These are phyloP conservation scores for Nemania sp. DNA, from an alignment of 2,329 filamentous ascomycete species.

Conservation along the genomic window DNA sequence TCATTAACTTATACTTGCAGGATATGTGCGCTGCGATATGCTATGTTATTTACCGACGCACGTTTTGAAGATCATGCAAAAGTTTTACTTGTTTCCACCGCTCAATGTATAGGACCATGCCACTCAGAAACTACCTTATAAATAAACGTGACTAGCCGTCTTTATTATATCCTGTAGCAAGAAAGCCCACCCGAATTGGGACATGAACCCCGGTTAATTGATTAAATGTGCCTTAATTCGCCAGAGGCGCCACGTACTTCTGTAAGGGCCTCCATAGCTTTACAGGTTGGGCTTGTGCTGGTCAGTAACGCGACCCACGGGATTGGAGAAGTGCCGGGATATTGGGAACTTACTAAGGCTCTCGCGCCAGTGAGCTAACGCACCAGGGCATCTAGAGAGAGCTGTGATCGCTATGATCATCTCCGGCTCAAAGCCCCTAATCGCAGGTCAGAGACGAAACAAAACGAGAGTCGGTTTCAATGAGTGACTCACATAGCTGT, in stretches of 20 bases:
- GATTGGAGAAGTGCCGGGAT: neutral
- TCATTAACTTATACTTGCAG: neutral
- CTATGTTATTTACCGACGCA: neutral
- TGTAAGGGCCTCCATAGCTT: constrained; percentile 50
- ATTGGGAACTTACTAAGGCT: constrained; percentile 43
- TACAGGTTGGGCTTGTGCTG: constrained; percentile 44
- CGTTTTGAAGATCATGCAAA: neutral
- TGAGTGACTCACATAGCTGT: constrained; percentile 51
- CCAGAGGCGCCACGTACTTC: constrained; percentile 45
- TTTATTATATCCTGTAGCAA: neutral
- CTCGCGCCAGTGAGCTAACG: constrained; percentile 51
- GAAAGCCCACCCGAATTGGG: neutral
- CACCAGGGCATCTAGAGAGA: constrained; percentile 46
- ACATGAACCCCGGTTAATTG: neutral
- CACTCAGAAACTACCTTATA: neutral
- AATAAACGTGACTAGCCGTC: neutral
- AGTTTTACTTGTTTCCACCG: neutral
- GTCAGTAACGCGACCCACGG: constrained; percentile 10
- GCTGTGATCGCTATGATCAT: constrained; percentile 49
- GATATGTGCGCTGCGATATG: neutral
- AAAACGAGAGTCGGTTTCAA: neutral
- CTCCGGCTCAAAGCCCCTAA: constrained; percentile 49
- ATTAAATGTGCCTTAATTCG: constrained; percentile 34
- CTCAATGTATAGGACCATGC: neutral
- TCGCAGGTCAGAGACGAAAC: constrained; percentile 21